Evolutionary conservation across 192 early-diverging fungal genomes (phyloP), one percentile per base, ranked within the genome.

Genomic region (Coemansia sp.): DNA sequence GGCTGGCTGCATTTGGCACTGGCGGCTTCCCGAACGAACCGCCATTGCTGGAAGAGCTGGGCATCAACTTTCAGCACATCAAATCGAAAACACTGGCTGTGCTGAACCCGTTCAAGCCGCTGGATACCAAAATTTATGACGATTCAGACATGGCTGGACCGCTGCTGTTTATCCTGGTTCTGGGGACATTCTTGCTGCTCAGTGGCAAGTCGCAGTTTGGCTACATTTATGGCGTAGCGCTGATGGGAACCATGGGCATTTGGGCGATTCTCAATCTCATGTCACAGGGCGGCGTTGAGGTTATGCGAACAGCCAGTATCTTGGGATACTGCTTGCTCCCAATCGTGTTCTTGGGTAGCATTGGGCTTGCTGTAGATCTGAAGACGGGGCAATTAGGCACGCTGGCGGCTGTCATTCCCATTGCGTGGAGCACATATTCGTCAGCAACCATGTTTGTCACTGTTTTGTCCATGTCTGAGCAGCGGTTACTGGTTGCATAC

Each of bases 91-190:
- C 86, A 10, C 77, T 94, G 55, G 87, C 92, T 6, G 94, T 94
- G 10, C 82, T 96, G 47, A 96, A 94, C 71, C 94, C 92, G 5
- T 84, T 93, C 53, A 83, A 85, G 58, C 85, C 82, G 16, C 84
- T 91, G 22, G 84, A 88, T 57, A 86, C 87, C 12, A 83, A 92
- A 57, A 94, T 97, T 55, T 93, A 96, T 89, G 95, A 97, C 62
- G 96, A 99, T 69, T 86, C 94, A 10, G 97, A 99, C 77, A 84
- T 99, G 72, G 92, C 94, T 3, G 97, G 97, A 1, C 97, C 97
- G 27, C 71, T 98, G 54, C 52, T 98, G 35, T 98, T 98, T 72
- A 89, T 89, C 64, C 80, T 98, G 25, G 81, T 92, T 41, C 92
- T 98, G 72, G 97, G 95, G 54, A 90, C 90, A 5, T 94, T 92